A percentile compares a stretch with the other conserved stretches of the same genome.
phyloP scores from a whole-genome alignment of 2,329 filamentous ascomycete species.

The Gaeumannomyces sp. region DNA sequence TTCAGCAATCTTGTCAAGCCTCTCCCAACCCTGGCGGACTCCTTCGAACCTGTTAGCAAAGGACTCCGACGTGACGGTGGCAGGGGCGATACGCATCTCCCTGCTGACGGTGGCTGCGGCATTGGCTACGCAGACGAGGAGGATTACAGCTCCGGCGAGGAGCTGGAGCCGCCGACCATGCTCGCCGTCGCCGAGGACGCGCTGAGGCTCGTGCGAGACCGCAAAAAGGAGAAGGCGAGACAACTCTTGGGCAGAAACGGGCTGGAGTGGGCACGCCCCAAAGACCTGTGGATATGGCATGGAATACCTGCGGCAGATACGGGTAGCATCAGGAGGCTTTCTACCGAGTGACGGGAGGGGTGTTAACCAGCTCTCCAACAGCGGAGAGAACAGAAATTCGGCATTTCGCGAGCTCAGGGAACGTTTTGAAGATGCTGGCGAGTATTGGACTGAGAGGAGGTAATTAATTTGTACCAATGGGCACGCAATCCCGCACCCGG shows the following conservation, averaged over 20 bases:
- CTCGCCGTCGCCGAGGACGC: background rate
- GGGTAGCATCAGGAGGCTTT: too few species aligned
- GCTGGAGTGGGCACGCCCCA: constrained; percentile 24
- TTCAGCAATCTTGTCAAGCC: background rate
- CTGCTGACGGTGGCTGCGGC: background rate
- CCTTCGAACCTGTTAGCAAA: background rate
- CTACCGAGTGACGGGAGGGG: too few species aligned
- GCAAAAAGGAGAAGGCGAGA: background rate
- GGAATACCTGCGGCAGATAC: too few species aligned
- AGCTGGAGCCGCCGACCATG: background rate
- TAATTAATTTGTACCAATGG: too few species aligned
- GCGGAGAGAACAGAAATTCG: too few species aligned
- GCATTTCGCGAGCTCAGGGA: too few species aligned
- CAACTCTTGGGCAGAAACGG: constrained; percentile 11
- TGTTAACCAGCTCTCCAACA: too few species aligned
- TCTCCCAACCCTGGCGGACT: background rate
- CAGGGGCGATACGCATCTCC: too few species aligned
- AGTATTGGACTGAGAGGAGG: too few species aligned
- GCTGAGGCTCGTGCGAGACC: background rate
- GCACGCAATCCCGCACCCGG: too few species aligned
- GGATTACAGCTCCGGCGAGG: background rate
- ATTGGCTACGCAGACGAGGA: background rate
- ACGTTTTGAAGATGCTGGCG: too few species aligned
- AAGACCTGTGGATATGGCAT: constrained; percentile 14
- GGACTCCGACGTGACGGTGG: too few species aligned